Evolutionary conservation across 2,329 filamentous ascomycete species (phyloP).

Genomic region (Aspergillus pseudoglaucus): DNA sequence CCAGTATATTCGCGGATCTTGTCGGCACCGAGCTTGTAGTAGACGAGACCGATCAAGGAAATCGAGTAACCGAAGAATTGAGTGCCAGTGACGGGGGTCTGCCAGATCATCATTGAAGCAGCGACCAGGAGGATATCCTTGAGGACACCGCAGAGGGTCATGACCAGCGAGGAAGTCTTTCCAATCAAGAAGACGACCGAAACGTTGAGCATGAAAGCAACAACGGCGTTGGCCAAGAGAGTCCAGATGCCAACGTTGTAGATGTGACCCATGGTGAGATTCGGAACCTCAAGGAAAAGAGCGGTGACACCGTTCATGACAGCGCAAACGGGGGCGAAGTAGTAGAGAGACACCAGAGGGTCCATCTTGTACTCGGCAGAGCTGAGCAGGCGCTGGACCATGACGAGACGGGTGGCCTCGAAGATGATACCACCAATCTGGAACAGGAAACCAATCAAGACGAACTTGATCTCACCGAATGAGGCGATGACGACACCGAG

Average conservation of each 20-base stretch:
- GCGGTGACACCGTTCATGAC: conserved; percentile 70
- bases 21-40: conserved; percentile 67
- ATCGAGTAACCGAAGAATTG: conserved; percentile 74
- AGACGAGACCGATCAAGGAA: conserved; percentile 59
- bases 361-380: conserved; percentile 80
- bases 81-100: conserved; percentile 61
- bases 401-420: conserved; percentile 73
- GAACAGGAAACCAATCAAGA: conserved; percentile 55
- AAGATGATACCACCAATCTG: conserved; percentile 72
- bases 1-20: conserved; percentile 73
- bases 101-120: conserved; percentile 71
- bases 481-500: conserved; percentile 92
- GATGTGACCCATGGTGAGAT: conserved; percentile 60
- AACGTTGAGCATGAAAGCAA: conserved; percentile 75
- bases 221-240: conserved; percentile 65
- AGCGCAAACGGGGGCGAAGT: conserved; percentile 80
- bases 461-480: conserved; percentile 91
- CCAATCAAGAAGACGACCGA: conserved; percentile 84
- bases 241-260: conserved; percentile 59
- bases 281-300: conserved; percentile 61
- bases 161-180: conserved; percentile 77
- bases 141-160: conserved; percentile 78
- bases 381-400: conserved; percentile 77
- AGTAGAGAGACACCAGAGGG: conserved; percentile 79
- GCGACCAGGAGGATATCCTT: conserved; percentile 81